Conservation (phyloP, 352 stramenopile species). For the Elongisporangium senticosum region DNA sequence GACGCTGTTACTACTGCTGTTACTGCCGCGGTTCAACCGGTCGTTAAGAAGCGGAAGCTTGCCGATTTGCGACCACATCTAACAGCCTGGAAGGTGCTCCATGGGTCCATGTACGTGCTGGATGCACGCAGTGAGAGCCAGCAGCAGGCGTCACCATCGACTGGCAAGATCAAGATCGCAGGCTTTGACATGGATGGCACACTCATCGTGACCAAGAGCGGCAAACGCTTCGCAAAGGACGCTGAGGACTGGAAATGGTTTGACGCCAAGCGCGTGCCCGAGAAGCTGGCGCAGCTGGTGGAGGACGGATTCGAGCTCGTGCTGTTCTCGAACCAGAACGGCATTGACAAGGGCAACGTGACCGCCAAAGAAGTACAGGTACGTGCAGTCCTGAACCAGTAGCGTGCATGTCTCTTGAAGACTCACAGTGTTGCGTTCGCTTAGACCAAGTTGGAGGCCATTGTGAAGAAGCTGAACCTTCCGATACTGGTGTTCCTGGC, state of each 20-base stretch:
- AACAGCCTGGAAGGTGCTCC: slow-evolving; percentile 35
- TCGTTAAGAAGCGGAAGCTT: slow-evolving; percentile 3
- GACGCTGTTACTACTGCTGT: background rate
- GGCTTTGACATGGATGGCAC: slow-evolving; percentile 81
- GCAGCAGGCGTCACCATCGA: background rate
- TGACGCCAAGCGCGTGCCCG: slow-evolving; percentile 42
- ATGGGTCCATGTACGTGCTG: slow-evolving; percentile 39
- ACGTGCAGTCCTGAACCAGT: background rate
- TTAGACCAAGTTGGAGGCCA: slow-evolving; percentile 62
- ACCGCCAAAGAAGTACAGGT: slow-evolving; percentile 56
- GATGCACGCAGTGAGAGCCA: slow-evolving; percentile 22
- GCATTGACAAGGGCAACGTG: slow-evolving; percentile 72
- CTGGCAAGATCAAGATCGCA: slow-evolving; percentile 47
- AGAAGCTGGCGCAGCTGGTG: slow-evolving; percentile 45
- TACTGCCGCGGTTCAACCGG: background rate
- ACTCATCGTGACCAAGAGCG: slow-evolving; percentile 80
- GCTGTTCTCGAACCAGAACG: slow-evolving; percentile 85
- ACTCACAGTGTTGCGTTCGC: background rate
- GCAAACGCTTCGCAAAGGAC: slow-evolving; percentile 68
- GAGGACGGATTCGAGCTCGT: slow-evolving; percentile 46
- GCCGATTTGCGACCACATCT: slow-evolving; percentile 18
- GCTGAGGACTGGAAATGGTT: slow-evolving; percentile 75
- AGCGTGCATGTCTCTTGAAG: background rate
- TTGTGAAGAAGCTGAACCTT: slow-evolving; percentile 52
- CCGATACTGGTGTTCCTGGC: slow-evolving; percentile 68